A percentile compares a stretch with the other conserved stretches of the same genome.
Conservation (phyloP, 2,329 filamentous ascomycete genomes). For the Lasiodiplodia sp. region DNA sequence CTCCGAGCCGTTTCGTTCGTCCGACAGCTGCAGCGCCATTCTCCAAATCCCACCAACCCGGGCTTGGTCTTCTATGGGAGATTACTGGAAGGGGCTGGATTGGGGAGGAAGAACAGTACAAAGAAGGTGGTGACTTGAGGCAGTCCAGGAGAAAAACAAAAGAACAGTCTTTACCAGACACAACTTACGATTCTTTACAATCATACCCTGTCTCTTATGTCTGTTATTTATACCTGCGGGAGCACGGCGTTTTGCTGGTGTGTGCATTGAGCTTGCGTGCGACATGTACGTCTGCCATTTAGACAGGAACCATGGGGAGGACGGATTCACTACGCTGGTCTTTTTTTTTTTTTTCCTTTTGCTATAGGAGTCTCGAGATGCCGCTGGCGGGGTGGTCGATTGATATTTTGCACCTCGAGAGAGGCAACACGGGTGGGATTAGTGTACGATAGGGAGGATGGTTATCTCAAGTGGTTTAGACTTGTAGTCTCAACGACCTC, state of each 20-base stretch:
- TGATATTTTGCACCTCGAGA: not conserved
- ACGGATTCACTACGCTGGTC: not conserved
- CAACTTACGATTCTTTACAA: not conserved
- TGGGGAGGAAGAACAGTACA: not conserved
- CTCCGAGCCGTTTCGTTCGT: not conserved
- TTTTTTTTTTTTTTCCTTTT: not conserved
- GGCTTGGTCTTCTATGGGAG: not conserved
- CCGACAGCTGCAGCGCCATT: not conserved
- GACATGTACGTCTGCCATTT: conserved; percentile 7
- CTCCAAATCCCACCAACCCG: conserved; percentile 38
- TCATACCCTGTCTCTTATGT: not conserved
- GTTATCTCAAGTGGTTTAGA: not conserved
- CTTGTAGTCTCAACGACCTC: not conserved
- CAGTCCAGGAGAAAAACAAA: not conserved
- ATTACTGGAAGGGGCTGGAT: not conserved
- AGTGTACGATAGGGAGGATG: not conserved
- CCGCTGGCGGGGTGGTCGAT: not conserved
- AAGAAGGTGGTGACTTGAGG: not conserved
- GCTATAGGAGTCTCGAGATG: not conserved
- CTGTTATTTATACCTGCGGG: not conserved
- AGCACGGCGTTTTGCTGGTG: conserved; percentile 2
- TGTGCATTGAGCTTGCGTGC: not conserved
- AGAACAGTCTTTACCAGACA: conserved; percentile 4
- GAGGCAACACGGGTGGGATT: not conserved
- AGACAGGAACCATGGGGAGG: not conserved